These are phyloP conservation scores for Sclerotiophoma versabilis DNA, from an alignment of 2,329 filamentous ascomycete genomes.

Conservation along the genomic window DNA sequence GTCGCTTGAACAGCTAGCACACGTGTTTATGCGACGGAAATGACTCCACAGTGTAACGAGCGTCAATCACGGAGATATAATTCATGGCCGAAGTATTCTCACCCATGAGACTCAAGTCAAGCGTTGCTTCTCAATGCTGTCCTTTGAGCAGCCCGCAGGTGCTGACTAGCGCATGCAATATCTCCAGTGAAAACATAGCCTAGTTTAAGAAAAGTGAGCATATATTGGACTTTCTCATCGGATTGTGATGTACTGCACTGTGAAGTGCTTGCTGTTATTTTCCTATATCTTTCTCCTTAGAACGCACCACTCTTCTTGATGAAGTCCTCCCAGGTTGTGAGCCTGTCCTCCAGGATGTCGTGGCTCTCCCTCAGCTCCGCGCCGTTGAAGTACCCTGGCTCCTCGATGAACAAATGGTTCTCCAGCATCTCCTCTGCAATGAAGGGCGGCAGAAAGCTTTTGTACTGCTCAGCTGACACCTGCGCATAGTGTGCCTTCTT, in stretches of 20 bases:
- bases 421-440: conserved; percentile 60
- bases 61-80: not conserved
- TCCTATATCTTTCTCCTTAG: not conserved
- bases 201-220: no score
- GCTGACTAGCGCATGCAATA: not conserved
- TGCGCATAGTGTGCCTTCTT: conserved; percentile 20
- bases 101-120: not conserved
- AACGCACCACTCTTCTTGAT: conserved; percentile 11
- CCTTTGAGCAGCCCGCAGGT: not conserved
- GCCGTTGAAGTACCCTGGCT: conserved; percentile 62
- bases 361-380: conserved; percentile 51
- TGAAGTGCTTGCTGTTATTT: not conserved
- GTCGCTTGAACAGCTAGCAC: not conserved
- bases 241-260: no score
- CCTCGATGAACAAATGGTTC: conserved; percentile 61
- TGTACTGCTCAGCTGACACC: conserved; percentile 48
- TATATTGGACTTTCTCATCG: no score
- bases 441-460: conserved; percentile 48
- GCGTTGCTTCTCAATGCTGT: no score
- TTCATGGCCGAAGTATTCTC: not conserved
- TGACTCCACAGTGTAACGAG: not conserved
- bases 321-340: conserved; percentile 7
- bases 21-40: not conserved
- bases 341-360: conserved; percentile 11
- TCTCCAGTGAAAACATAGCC: not conserved